phyloP scores from a whole-genome alignment of 2,329 filamentous ascomycete genomes.

The Berkeleyomyces rouxiae region DNA sequence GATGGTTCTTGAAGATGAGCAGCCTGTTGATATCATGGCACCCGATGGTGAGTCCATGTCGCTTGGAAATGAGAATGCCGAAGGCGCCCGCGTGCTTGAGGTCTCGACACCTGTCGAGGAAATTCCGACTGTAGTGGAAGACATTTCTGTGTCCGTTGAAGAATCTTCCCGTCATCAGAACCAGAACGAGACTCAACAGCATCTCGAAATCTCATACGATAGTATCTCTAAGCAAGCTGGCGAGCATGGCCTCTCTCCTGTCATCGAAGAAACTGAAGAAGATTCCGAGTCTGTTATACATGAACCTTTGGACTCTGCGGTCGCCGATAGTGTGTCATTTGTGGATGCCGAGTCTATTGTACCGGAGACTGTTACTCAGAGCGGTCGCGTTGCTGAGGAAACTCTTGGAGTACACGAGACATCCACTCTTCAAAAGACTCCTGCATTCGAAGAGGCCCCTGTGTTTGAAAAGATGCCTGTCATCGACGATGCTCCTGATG shows the following conservation, averaged over 20 bases:
- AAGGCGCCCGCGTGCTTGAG: too few species aligned
- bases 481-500: not conserved
- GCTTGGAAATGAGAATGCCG: too few species aligned
- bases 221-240: too few species aligned
- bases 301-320: not conserved
- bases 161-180: not conserved
- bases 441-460: not conserved
- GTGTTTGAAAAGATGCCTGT: not conserved
- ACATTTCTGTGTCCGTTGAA: not conserved
- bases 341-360: not conserved
- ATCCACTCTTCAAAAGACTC: not conserved
- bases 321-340: too few species aligned
- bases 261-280: not conserved
- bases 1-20: not conserved
- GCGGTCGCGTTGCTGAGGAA: not conserved
- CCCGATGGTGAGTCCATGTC: not conserved
- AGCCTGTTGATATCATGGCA: not conserved
- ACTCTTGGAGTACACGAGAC: not conserved
- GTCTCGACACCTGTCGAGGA: too few species aligned
- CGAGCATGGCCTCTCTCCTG: not conserved
- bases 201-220: not conserved
- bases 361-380: not conserved
- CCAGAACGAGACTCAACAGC: not conserved
- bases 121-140: too few species aligned
- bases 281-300: not conserved